Conservation (phyloP, 768 basidiomycete species). For the Daedalea quercina region DNA sequence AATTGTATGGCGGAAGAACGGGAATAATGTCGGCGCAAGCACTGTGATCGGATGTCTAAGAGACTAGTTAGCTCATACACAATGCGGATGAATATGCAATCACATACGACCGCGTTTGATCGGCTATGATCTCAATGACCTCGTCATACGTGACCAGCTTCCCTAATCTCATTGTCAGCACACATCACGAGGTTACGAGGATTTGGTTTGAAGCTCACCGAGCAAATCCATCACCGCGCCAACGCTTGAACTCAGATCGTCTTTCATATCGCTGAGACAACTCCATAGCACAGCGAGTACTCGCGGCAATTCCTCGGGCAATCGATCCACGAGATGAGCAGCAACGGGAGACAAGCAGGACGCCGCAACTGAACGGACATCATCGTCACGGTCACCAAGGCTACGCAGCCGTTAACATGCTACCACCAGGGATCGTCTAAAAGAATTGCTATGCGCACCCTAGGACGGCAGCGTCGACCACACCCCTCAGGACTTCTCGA, state of each 20-base stretch:
- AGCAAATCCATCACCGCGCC: conserved; percentile 96
- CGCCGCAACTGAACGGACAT: conserved; percentile 93
- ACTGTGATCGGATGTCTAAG: conserved; percentile 70
- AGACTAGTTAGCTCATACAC: background rate
- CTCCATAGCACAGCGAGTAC: conserved; percentile 86
- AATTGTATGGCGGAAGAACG: conserved; percentile 97
- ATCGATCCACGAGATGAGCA: conserved; percentile 63
- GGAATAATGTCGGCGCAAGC: conserved; percentile 83
- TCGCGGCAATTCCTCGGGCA: conserved; percentile 63
- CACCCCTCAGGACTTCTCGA: conserved; percentile 59
- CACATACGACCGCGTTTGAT: conserved; percentile 67
- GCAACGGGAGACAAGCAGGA: conserved; percentile 89
- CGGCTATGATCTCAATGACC: conserved; percentile 72
- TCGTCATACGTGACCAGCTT: conserved; percentile 73
- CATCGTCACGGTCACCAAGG: conserved; percentile 87
- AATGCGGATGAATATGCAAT: background rate
- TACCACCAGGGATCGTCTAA: background rate
- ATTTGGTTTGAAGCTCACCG: conserved; percentile 37
- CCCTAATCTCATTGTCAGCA: conserved; percentile 36
- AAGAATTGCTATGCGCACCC: conserved; percentile 49
- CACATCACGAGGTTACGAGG: background rate
- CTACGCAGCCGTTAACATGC: conserved; percentile 32
- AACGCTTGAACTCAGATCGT: conserved; percentile 94
- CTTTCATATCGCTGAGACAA: conserved; percentile 88
- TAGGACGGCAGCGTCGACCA: conserved; percentile 86